These are phyloP conservation scores for Porphyra umbilicalis DNA, from an alignment of 31 red algal genomes.

Conservation along the genomic window DNA sequence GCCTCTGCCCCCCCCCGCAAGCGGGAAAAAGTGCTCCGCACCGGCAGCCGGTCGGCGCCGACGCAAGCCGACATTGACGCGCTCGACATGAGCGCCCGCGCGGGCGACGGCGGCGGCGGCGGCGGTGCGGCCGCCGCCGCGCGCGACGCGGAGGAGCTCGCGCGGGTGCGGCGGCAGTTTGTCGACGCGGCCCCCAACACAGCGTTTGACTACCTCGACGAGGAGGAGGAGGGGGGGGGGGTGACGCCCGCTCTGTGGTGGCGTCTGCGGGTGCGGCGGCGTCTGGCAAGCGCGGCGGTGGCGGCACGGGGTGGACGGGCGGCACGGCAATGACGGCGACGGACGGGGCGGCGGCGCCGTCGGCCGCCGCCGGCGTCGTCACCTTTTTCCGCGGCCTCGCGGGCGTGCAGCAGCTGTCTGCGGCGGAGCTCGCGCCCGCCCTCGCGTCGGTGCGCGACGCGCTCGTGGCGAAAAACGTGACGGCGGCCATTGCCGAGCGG, in stretches of 20 bases:
- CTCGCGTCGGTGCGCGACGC: constrained; percentile 66
- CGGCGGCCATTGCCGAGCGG: constrained; percentile 73
- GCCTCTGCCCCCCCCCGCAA: not conserved
- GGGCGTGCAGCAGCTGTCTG: constrained; percentile 32
- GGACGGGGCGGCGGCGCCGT: constrained; percentile 6
- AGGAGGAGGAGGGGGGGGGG: constrained; percentile 14
- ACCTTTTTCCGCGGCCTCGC: constrained; percentile 68
- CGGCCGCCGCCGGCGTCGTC: constrained; percentile 30
- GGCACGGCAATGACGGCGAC: not conserved
- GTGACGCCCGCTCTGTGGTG: constrained; percentile 7
- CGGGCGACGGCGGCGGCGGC: not conserved
- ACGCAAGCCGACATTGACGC: constrained; percentile 16
- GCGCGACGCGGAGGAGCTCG: constrained; percentile 14
- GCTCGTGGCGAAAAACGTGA: constrained; percentile 82
- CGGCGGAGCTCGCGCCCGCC: constrained; percentile 52
- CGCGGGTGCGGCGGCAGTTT: constrained; percentile 38
- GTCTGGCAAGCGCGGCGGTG: constrained; percentile 3
- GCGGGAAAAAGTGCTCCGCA: constrained; percentile 33
- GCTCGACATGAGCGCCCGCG: constrained; percentile 39
- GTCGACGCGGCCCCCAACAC: constrained; percentile 26
- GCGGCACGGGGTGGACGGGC: not conserved
- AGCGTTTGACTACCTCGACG: constrained; percentile 24
- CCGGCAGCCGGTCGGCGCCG: constrained; percentile 11
- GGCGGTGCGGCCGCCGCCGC: not conserved
- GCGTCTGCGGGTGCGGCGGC: too few species aligned